Evolutionary conservation across 345 rosid genomes (phyloP).

Genomic region (Aurinia saxatilis): DNA sequence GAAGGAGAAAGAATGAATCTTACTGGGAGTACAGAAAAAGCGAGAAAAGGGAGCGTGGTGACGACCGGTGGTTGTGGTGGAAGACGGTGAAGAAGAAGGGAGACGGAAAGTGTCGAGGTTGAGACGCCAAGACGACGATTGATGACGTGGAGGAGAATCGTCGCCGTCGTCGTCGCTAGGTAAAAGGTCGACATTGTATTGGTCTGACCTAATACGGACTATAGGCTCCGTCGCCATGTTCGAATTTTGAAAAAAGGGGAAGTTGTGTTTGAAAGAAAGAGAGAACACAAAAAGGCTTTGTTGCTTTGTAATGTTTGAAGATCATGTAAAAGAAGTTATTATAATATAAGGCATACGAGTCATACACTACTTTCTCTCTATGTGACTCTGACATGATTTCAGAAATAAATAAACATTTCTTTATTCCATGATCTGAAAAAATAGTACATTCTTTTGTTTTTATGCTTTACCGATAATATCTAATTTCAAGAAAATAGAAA

Average conservation of each 20-base stretch:
- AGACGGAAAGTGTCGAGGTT: constrained; percentile 40
- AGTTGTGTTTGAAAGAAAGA: constrained; percentile 15
- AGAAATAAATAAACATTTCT: too few relatives aligned
- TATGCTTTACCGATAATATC: too few relatives aligned
- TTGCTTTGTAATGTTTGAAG: constrained; percentile 6
- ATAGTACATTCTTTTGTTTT: too few relatives aligned
- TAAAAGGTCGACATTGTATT: constrained; percentile 30
- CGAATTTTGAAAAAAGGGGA: neutral
- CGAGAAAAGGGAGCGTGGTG: constrained; percentile 24
- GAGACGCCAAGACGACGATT: constrained; percentile 41
- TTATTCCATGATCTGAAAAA: too few relatives aligned
- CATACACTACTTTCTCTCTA: neutral
- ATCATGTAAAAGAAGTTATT: too few relatives aligned
- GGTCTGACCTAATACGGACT: neutral
- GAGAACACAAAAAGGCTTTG: neutral
- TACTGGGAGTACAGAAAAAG: constrained; percentile 27
- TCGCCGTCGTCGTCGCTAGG: constrained; percentile 14
- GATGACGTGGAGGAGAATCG: constrained; percentile 4
- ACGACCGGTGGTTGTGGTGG: neutral
- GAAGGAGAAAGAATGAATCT: neutral
- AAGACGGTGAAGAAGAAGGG: constrained; percentile 16
- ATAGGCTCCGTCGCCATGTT: constrained; percentile 24
- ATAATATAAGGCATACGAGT: constrained; percentile 5
- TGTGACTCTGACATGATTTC: too few relatives aligned
- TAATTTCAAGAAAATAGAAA: too few relatives aligned